Base-by-base conservation (phyloP, 2,329 filamentous ascomycete genomes). In the Pseudocercospora fijiensis region DNA sequence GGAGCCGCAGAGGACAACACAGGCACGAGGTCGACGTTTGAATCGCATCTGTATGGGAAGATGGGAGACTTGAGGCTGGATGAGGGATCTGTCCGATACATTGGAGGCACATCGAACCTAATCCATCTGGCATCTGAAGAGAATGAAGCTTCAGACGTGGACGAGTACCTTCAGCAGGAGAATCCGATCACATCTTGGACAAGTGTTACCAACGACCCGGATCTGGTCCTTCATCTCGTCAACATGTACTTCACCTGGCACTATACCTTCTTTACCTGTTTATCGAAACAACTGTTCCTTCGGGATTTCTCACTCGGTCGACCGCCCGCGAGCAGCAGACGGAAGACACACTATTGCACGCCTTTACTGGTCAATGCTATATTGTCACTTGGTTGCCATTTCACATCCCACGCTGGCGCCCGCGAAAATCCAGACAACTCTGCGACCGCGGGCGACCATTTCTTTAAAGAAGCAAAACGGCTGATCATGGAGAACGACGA, bases 211-310 rank as follows among this genome's bases (percentile, higher is more conserved):
- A 83, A 87, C 57, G 92, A 97, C 75, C 83, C 87, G 24, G 85
- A 90, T 60, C 82, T 96, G 52, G 87, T 97, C 70, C 85, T 88
- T 16, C 94, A 97, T 76, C 85, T 99, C 18, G 86, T 99, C 74
- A 94, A 93, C 73, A 93, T 98, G 91, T 99, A 99, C 78, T 98
- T 98, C 79, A 92, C 88, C 71, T 98, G 94, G 90, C 95, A 98
- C 77, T 98, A 98, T 77, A 89, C 92, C 18, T 98, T 95, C 78
- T 99, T 98, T 76, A 94, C 92, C 3, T 95, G 91, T 0, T 81
- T 98, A 6, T 94, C 93, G 11, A 96, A 91, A 75, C 87, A 84
- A 41, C 80, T 96, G 30, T 98, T 99, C 75, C 93, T 91, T 74
- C 85, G 89, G 47, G 93, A 98, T 75, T 97, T 96, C 71, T 76